phyloP scores from a whole-genome alignment of 768 basidiomycete genomes.

The Fibroporia radiculosa region DNA sequence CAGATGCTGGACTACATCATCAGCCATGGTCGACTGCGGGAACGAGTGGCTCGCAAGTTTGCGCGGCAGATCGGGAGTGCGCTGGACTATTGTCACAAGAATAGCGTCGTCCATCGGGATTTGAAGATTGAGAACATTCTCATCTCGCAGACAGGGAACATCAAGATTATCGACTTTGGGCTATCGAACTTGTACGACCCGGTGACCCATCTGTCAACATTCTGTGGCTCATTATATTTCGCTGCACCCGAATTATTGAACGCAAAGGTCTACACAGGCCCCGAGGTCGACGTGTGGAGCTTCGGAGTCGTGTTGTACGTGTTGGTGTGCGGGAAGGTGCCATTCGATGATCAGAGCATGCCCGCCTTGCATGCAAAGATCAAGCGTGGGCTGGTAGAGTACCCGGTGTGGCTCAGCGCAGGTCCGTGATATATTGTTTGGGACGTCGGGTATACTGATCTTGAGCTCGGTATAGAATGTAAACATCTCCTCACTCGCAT shows the following conservation, averaged over 20 bases:
- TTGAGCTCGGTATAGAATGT: slow-evolving; percentile 58
- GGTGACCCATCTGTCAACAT: slow-evolving; percentile 73
- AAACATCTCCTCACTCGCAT: slow-evolving; percentile 89
- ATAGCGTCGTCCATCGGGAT: slow-evolving; percentile 96
- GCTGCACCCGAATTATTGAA: slow-evolving; percentile 97
- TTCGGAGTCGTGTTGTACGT: slow-evolving; percentile 98
- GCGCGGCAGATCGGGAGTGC: slow-evolving; percentile 96
- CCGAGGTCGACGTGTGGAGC: slow-evolving; percentile 98
- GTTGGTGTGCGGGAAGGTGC: slow-evolving; percentile 96
- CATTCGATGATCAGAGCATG: slow-evolving; percentile 99
- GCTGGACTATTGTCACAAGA: slow-evolving; percentile 93
- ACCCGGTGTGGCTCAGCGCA: slow-evolving; percentile 92
- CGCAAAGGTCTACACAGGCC: slow-evolving; percentile 93
- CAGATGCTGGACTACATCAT: slow-evolving; percentile 99
- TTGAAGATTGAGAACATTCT: slow-evolving; percentile 99
- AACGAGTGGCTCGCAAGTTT: slow-evolving; percentile 95
- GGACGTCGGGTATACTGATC: slow-evolving; percentile 8
- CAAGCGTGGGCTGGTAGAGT: slow-evolving; percentile 94
- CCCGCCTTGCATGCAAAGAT: slow-evolving; percentile 98
- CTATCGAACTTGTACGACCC: slow-evolving; percentile 95
- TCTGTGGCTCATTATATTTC: slow-evolving; percentile 97
- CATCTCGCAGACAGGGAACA: slow-evolving; percentile 96
- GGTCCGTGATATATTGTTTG: slow-evolving; percentile 42
- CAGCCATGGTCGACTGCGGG: slow-evolving; percentile 90
- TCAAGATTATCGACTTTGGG: slow-evolving; percentile 99